phyloP scores from a whole-genome alignment of 495 filamentous ascomycete species.

The Talaromyces stipitatus region DNA sequence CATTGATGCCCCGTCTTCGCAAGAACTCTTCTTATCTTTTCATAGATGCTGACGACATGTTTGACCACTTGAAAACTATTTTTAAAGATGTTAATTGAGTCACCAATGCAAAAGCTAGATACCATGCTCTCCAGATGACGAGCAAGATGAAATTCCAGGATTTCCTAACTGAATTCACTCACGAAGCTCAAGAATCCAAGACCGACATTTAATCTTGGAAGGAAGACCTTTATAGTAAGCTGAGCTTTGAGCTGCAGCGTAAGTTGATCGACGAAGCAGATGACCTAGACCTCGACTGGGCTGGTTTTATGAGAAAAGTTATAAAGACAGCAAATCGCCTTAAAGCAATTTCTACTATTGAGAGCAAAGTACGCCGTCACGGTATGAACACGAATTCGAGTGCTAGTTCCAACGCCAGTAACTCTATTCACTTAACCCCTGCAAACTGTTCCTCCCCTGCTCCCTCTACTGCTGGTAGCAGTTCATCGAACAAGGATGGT shows the following conservation, averaged over 20 bases:
- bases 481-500: not conserved
- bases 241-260: not conserved
- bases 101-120: not conserved
- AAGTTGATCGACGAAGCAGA: not conserved
- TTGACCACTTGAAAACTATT: not conserved
- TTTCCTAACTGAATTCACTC: conserved; percentile 6
- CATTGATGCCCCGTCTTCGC: not conserved
- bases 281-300: not conserved
- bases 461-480: too few relatives aligned
- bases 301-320: not conserved
- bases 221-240: not conserved
- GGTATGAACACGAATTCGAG: not conserved
- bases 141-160: not conserved
- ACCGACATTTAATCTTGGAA: not conserved
- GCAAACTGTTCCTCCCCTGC: too few relatives aligned
- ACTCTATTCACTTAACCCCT: too few relatives aligned
- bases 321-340: too few relatives aligned
- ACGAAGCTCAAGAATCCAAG: not conserved
- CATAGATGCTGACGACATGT: not conserved
- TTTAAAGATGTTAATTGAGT: not conserved
- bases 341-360: too few relatives aligned
- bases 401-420: not conserved
- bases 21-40: not conserved
- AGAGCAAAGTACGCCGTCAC: too few relatives aligned
- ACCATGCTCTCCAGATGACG: not conserved